These are phyloP conservation scores for Hansfordia pulvinata DNA, from an alignment of 2,329 filamentous ascomycete genomes.

Conservation along the genomic window DNA sequence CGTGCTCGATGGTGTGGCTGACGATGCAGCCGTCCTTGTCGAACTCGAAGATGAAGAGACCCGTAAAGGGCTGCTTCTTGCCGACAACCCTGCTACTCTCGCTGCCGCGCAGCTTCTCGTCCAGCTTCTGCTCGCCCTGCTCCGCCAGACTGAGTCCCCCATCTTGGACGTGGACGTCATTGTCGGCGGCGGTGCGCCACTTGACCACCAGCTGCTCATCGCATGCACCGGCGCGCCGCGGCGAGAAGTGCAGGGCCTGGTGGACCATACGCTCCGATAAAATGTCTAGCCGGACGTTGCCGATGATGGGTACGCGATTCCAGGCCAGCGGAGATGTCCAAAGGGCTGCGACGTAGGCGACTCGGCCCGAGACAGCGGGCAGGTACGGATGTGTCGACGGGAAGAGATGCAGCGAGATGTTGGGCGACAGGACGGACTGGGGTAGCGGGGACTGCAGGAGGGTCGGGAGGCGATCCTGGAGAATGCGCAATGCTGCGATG, in stretches of 20 bases:
- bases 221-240: constrained; percentile 35
- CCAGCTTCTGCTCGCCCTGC: constrained; percentile 19
- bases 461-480: constrained; percentile 54
- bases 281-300: constrained; percentile 80
- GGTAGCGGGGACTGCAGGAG: constrained; percentile 55
- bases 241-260: constrained; percentile 32
- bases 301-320: constrained; percentile 82
- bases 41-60: constrained; percentile 92
- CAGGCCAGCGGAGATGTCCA: constrained; percentile 96
- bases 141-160: constrained; percentile 15
- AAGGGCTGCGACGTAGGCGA: constrained; percentile 83
- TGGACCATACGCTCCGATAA: constrained; percentile 78
- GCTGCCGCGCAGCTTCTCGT: constrained; percentile 19
- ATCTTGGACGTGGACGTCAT: neutral
- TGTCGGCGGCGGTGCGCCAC: constrained; percentile 52
- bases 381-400: constrained; percentile 74
- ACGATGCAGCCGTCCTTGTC: constrained; percentile 73
- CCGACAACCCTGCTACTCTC: constrained; percentile 34
- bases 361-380: constrained; percentile 78
- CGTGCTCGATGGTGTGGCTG: constrained; percentile 88
- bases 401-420: constrained; percentile 59
- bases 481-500: constrained; percentile 46
- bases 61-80: constrained; percentile 67
- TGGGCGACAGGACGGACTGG: constrained; percentile 62
- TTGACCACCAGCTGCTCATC: constrained; percentile 80